These are phyloP conservation scores for Ottelia alismoides DNA, from an alignment of 106 monocot species.

Conservation along the genomic window DNA sequence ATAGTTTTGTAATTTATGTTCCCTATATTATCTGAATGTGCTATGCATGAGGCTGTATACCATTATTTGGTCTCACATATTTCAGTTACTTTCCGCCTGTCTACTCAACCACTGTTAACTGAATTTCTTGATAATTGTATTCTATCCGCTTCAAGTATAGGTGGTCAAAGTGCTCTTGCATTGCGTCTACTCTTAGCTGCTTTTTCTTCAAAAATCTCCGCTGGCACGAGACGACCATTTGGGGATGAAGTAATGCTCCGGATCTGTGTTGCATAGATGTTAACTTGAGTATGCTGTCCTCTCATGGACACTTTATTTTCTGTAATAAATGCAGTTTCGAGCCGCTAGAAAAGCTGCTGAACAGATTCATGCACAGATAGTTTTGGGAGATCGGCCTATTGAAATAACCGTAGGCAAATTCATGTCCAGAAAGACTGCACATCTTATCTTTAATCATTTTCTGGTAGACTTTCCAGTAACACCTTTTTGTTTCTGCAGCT, in stretches of 20 bases:
- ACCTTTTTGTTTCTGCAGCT: conserved; percentile 75
- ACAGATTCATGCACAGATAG: conserved; percentile 77
- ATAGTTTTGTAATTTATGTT: too few relatives aligned
- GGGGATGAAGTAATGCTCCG: conserved; percentile 60
- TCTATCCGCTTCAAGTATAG: too few relatives aligned
- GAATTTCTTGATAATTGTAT: too few relatives aligned
- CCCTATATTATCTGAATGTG: too few relatives aligned
- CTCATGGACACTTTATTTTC: not conserved
- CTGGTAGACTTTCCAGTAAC: too few relatives aligned
- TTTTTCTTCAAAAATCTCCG: conserved; percentile 88
- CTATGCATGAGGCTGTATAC: too few relatives aligned
- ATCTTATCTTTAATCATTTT: too few relatives aligned
- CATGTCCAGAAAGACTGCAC: too few relatives aligned
- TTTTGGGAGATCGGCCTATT: conserved; percentile 94
- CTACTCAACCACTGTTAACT: too few relatives aligned
- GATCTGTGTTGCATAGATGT: too few relatives aligned
- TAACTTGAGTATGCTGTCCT: not conserved
- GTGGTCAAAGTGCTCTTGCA: conserved; percentile 93
- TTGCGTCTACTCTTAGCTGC: conserved; percentile 74
- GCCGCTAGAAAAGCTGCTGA: conserved; percentile 79
- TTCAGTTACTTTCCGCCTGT: too few relatives aligned
- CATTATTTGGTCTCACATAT: too few relatives aligned
- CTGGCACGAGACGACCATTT: conserved; percentile 45
- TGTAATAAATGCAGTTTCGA: conserved; percentile 51
- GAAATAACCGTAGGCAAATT: conserved; percentile 94